phyloP scores from a whole-genome alignment of 169 alveolate species.

The Eimeria maxima region DNA sequence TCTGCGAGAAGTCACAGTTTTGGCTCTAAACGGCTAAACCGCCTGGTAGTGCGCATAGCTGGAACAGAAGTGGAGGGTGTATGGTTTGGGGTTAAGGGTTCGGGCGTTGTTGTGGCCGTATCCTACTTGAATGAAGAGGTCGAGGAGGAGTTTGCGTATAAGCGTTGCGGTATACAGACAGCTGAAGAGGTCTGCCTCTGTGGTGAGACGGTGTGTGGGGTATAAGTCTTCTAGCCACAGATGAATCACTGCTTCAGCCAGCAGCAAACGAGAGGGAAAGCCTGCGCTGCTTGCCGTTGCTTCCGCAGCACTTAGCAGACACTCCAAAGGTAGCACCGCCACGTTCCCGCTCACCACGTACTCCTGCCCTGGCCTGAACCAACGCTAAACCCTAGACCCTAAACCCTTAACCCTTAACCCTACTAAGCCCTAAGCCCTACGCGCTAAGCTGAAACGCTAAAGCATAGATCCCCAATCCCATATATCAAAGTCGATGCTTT shows the following conservation, averaged over 20 bases:
- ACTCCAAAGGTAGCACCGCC: slow-evolving; percentile 53
- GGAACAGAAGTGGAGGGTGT: not conserved
- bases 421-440: not conserved
- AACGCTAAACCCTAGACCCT: slow-evolving; percentile 58
- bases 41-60: no score
- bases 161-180: slow-evolving; percentile 4
- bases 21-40: no score
- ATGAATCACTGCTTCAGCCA: slow-evolving; percentile 6
- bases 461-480: no score
- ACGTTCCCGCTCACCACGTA: slow-evolving; percentile 48
- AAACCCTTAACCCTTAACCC: not conserved
- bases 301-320: slow-evolving; percentile 34
- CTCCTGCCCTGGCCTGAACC: slow-evolving; percentile 44
- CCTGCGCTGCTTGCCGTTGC: not conserved
- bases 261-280: slow-evolving; percentile 24
- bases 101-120: not conserved
- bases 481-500: no score
- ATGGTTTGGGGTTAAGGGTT: not conserved
- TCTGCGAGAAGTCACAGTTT: not conserved
- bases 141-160: slow-evolving; percentile 35
- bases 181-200: not conserved
- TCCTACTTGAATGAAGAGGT: slow-evolving; percentile 49
- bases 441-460: no score
- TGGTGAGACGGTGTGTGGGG: not conserved
- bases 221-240: slow-evolving; percentile 37